Evolutionary conservation across 805 yeast species (phyloP).

Genomic region (Yarrowia alimentaria): DNA sequence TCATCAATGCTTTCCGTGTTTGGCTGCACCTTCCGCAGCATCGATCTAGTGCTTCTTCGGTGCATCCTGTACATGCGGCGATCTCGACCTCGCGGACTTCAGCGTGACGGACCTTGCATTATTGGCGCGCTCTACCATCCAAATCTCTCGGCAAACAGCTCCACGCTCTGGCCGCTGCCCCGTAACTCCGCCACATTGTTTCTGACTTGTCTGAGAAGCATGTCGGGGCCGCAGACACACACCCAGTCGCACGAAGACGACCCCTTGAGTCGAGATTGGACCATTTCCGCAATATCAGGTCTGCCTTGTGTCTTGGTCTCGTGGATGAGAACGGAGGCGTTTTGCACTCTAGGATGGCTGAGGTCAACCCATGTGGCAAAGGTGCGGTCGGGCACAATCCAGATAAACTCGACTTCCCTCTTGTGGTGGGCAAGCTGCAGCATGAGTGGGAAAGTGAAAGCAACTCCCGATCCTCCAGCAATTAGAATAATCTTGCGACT

Average conservation of each 20-base stretch:
- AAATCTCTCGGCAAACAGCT: constrained; percentile 37
- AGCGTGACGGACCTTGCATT: background rate
- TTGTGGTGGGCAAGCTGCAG: constrained; percentile 26
- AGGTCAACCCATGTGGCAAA: constrained; percentile 37
- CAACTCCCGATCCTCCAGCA: constrained; percentile 41
- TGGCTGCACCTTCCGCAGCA: too few species aligned
- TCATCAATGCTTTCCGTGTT: too few species aligned
- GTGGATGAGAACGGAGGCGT: constrained; percentile 15
- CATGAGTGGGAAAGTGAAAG: constrained; percentile 37
- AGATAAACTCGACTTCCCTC: constrained; percentile 35
- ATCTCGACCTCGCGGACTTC: background rate
- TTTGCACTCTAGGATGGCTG: constrained; percentile 29
- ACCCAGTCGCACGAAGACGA: constrained; percentile 31
- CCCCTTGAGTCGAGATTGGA: constrained; percentile 29
- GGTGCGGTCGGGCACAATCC: constrained; percentile 38
- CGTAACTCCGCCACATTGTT: constrained; percentile 36
- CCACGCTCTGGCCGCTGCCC: constrained; percentile 34
- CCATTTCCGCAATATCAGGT: constrained; percentile 35
- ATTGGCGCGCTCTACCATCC: constrained; percentile 35
- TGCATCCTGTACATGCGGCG: too few species aligned
- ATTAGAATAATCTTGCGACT: constrained; percentile 35
- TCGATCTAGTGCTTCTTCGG: too few species aligned
- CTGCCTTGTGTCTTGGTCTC: constrained; percentile 38
- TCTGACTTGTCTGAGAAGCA: constrained; percentile 36
- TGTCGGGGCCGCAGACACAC: constrained; percentile 39